Evolutionary conservation across 768 basidiomycete species (phyloP).

Genomic region (Royoungia palumana): DNA sequence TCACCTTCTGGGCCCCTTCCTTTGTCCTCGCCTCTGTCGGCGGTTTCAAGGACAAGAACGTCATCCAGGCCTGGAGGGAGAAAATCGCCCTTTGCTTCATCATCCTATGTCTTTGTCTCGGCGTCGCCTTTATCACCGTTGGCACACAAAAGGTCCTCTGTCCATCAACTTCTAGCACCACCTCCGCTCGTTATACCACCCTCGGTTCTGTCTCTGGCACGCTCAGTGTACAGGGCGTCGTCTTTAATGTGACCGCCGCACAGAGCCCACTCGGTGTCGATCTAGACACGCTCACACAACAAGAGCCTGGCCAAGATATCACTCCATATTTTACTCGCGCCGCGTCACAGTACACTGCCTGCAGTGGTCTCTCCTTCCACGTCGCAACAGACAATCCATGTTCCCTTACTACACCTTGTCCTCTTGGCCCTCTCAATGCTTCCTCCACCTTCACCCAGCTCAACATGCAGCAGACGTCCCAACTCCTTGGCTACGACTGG

Average conservation of each 20-base stretch:
- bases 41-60: conserved; percentile 74
- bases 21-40: conserved; percentile 69
- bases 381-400: conserved; percentile 80
- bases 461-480: conserved; percentile 59
- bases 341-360: conserved; percentile 62
- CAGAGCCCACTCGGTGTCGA: conserved; percentile 47
- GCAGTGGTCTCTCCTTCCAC: conserved; percentile 57
- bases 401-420: conserved; percentile 54
- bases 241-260: conserved; percentile 68
- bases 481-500: conserved; percentile 88
- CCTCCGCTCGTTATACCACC: conserved; percentile 43
- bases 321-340: conserved; percentile 78
- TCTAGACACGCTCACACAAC: conserved; percentile 52
- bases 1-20: conserved; percentile 91
- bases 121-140: conserved; percentile 89
- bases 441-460: conserved; percentile 58
- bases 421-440: conserved; percentile 57
- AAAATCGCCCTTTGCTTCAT: conserved; percentile 93
- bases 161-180: conserved; percentile 51
- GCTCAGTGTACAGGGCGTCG: conserved; percentile 71
- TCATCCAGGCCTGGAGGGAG: conserved; percentile 94
- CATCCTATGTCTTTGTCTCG: conserved; percentile 70
- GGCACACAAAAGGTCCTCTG: conserved; percentile 92
- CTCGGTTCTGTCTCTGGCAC: conserved; percentile 59
- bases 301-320: conserved; percentile 79